Evolutionary conservation across 1,139 yeast genomes (phyloP).

Genomic region (Nakaseomyces sp.): DNA sequence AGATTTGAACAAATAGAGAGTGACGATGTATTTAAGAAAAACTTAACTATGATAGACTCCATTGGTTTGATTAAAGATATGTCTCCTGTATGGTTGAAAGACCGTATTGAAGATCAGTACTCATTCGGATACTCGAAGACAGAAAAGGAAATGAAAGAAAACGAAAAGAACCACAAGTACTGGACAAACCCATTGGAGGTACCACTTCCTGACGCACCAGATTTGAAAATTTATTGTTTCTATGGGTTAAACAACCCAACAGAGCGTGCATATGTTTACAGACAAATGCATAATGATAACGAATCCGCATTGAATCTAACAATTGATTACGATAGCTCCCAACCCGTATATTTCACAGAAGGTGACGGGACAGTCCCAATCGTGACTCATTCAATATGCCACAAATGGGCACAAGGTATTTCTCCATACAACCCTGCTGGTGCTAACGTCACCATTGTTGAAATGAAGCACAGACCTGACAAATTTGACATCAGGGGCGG

Average conservation of each 20-base stretch:
- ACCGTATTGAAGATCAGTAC: constrained; percentile 58
- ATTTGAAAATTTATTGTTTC: constrained; percentile 78
- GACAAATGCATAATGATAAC: constrained; percentile 44
- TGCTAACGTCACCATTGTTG: constrained; percentile 67
- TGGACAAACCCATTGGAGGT: constrained; percentile 95
- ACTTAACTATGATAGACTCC: constrained; percentile 57
- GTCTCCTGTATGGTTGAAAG: constrained; percentile 69
- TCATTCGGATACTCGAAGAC: constrained; percentile 69
- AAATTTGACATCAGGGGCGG: constrained; percentile 93
- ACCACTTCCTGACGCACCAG: constrained; percentile 86
- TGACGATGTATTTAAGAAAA: constrained; percentile 38
- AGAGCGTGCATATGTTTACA: constrained; percentile 82
- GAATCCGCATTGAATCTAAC: constrained; percentile 52
- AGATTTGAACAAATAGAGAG: constrained; percentile 42
- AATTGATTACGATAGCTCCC: constrained; percentile 49
- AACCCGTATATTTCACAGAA: constrained; percentile 70
- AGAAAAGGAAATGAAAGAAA: constrained; percentile 46
- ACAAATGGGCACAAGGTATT: constrained; percentile 70
- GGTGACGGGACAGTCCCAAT: constrained; percentile 95
- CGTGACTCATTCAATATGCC: constrained; percentile 70
- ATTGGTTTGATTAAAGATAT: constrained; percentile 55
- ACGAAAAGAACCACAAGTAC: constrained; percentile 61
- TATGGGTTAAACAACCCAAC: constrained; percentile 96
- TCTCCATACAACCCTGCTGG: constrained; percentile 79
- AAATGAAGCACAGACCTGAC: constrained; percentile 88